phyloP scores from a whole-genome alignment of 1,284 basidiomycete species.

The Puccinia novopanici region DNA sequence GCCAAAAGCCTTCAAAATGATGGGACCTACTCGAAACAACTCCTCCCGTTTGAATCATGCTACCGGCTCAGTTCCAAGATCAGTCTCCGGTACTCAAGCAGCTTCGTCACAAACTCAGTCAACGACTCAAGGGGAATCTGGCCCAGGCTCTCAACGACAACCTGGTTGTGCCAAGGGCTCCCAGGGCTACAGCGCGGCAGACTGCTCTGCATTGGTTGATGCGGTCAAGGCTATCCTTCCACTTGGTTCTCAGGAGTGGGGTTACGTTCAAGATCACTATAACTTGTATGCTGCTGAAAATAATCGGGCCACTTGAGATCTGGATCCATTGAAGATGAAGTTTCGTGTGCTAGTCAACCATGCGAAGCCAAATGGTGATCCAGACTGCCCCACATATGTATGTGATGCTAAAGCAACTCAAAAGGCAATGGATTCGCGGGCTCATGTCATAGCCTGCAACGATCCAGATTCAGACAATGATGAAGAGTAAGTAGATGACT shows the following conservation, averaged over 20 bases:
- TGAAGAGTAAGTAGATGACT: neutral
- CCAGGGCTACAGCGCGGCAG: neutral
- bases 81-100: no score
- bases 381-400: neutral
- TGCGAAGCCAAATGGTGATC: neutral
- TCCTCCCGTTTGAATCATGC: no score
- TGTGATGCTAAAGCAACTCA: neutral
- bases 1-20: no score
- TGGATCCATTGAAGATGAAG: neutral
- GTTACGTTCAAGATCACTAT: neutral
- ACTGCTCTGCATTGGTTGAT: neutral
- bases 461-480: neutral
- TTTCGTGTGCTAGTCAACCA: neutral
- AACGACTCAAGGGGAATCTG: no score
- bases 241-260: neutral
- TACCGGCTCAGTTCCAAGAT: no score
- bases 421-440: neutral
- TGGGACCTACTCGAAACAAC: no score
- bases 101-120: no score
- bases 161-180: no score
- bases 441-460: neutral
- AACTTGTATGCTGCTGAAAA: neutral
- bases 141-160: no score
- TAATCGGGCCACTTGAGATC: neutral
- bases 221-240: neutral